Percentiles rank a stretch among this genome's conserved stretches.
Conservation (phyloP, 331 rosid species). For the Prunus yedoensis region DNA sequence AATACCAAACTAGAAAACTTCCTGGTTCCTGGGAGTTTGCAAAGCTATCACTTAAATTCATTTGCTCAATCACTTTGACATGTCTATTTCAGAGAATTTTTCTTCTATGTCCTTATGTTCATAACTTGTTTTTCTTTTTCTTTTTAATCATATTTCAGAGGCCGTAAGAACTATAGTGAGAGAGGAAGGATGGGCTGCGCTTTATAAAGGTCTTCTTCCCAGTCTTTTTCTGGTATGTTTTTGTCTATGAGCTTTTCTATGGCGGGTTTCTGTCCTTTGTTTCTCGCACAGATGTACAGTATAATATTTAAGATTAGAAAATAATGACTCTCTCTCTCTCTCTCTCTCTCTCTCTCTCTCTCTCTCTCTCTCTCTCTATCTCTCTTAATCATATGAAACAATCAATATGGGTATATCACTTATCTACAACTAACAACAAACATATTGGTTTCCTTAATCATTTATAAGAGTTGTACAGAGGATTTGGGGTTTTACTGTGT, state of each 20-base stretch:
- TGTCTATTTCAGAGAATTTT: neutral
- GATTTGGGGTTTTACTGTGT: neutral
- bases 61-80: slow-evolving; percentile 2
- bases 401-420: no score
- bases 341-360: neutral
- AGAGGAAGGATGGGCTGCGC: slow-evolving; percentile 81
- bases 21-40: neutral
- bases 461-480: neutral
- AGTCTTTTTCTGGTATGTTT: slow-evolving; percentile 71
- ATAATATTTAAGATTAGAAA: neutral
- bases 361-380: neutral
- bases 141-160: slow-evolving; percentile 51
- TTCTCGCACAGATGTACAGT: neutral
- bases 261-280: neutral
- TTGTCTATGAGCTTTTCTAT: slow-evolving; percentile 22
- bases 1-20: slow-evolving; percentile 2
- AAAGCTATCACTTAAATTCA: neutral
- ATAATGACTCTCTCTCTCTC: no score
- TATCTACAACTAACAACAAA: neutral
- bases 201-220: slow-evolving; percentile 74
- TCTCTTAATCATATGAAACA: neutral
- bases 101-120: neutral
- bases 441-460: neutral
- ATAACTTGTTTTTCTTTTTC: slow-evolving; percentile 9
- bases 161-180: slow-evolving; percentile 82